Base-by-base conservation (phyloP, 257 asterid genomes). In the Oldenlandia corymbosa region DNA sequence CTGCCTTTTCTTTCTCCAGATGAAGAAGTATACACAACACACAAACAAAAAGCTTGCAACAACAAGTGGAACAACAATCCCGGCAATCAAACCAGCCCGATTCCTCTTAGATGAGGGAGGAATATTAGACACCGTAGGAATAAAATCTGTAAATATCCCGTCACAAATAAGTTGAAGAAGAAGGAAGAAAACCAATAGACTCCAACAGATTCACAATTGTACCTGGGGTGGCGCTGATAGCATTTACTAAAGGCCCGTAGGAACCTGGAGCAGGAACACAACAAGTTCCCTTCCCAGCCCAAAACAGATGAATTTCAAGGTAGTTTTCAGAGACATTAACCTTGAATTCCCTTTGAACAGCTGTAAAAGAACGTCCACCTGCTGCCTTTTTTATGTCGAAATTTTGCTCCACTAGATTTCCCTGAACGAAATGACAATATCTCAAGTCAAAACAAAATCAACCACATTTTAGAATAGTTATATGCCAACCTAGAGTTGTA, bases 201-300 rank as follows among this genome's bases (percentile, higher is more conserved):
- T 53, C 18, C 8, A 57, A 26, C 23, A 26, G 60, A 24, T 42
- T 49, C 53, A 28, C 16, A 39, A 26, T 73, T 56, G 24, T 80
- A 83, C 94, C 84, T 75, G 96, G 86, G 58, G 73, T 83, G 57
- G 79, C 94, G 39, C 95, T 91, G 70, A 91, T 80, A 5, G 91
- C 96, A 42, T 95, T 81, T 68, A 88, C 80, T 13, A 81, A 65
- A 58, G 95, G 95, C 57, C 98, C 98, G 65, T 86, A 88, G 56
- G 70, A 57, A 59, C 90, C 87, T 52, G 54, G 94, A 39, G 5
- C 5, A 68, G 98, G 96, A 32, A 85, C 88, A 78, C 95, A 84
- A 60, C 91, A 88, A 58, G 97, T 85, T 68, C 97, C 96, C 76
- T 83, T 90, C 47, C 95, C 97, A 43, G 92, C 92, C 97, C 97